Evolutionary conservation across 163 green algal genomes (phyloP), one percentile per base, ranked within the genome.

Genomic region (Scenedesmus sp.): DNA sequence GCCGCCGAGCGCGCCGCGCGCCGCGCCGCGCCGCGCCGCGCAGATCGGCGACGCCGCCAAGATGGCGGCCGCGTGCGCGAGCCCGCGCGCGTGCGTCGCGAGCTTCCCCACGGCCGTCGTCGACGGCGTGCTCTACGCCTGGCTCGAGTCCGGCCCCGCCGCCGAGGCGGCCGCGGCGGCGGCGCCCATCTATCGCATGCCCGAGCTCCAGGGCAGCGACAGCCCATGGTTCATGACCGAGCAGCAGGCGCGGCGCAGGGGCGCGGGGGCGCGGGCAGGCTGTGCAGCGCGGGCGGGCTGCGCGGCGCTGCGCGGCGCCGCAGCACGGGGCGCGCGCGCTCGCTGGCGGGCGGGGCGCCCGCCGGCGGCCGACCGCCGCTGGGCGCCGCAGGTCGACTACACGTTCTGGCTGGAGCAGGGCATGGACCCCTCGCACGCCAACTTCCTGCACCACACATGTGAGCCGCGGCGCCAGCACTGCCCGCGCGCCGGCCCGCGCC

Each of bases 321-420:
- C n/a, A n/a, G n/a, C n/a, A n/a, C n/a, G n/a, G n/a, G n/a, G n/a
- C n/a, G n/a, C n/a, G n/a, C n/a, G n/a, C n/a, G n/a, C n/a, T n/a
- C n/a, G n/a, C n/a, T n/a, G n/a, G n/a, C n/a, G n/a, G n/a, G n/a
- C n/a, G n/a, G n/a, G n/a, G n/a, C n/a, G n/a, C n/a, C n/a, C n/a
- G n/a, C n/a, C n/a, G n/a, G n/a, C n/a, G n/a, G n/a, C n/a, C n/a
- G n/a, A n/a, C n/a, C n/a, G n/a, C n/a, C n/a, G n/a, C n/a, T n/a
- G n/a, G n/a, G n/a, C n/a, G n/a, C n/a, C n/a, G n/a, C n/a, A n/a
- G n/a, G n/a, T n/a, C n/a, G 78, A 85, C 63, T 77, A 58, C 53
- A 42, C 56, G 0, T 86, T 82, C 64, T 88, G 84, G 84, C 14
- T 88, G 84, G 80, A 88, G 71, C 84, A 88, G 44, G 66, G 42